Base-by-base conservation (phyloP, 306 rosid species). In the Calophaca sinica region DNA sequence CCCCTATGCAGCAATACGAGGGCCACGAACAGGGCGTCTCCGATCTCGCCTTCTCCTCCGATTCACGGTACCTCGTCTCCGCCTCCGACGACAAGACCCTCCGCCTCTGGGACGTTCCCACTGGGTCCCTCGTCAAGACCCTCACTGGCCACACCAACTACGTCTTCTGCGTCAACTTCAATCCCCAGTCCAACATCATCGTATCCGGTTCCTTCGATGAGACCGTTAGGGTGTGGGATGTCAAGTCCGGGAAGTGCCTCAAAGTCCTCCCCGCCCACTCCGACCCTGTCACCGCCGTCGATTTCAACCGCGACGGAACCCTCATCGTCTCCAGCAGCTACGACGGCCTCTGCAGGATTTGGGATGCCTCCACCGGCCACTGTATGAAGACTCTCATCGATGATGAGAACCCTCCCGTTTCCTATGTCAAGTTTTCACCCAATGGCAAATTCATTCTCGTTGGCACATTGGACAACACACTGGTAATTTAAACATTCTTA, bases 51-150 rank as follows among this genome's bases (percentile, higher is more conserved):
- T 94, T 94, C 83, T 94, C 99, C 55, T 82, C 96, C 3, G 97
- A 92, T 78, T 87, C 93, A 2, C 96, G 97, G 7, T 89, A 82
- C 76, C 86, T 94, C 1, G 96, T 88, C 52, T 91, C 99, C 3
- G 97, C 97, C 78, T 94, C 99, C 73, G 99, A 92, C 83, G 97
- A 94, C 84, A 92, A 92, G 82, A 94, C 96, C 76, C 87, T 92
- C 62, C 93, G 93, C 13, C 83, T 94, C 29, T 94, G 99, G 99
- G 99, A 94, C 68, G 92, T 92, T 26, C 79, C 89, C 14, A 76
- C 97, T 0, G 99, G 99, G 0, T 74, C 91, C 6, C 87, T 81
- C 5, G 72, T 94, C 77, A 88, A 90, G 77, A 90, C 97, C 68
- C 92, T 94, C 8, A 80, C 78, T 4, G 99, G 99, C 13, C 99